phyloP scores from a whole-genome alignment of 2,329 filamentous ascomycete species.

The Graphium sp. region DNA sequence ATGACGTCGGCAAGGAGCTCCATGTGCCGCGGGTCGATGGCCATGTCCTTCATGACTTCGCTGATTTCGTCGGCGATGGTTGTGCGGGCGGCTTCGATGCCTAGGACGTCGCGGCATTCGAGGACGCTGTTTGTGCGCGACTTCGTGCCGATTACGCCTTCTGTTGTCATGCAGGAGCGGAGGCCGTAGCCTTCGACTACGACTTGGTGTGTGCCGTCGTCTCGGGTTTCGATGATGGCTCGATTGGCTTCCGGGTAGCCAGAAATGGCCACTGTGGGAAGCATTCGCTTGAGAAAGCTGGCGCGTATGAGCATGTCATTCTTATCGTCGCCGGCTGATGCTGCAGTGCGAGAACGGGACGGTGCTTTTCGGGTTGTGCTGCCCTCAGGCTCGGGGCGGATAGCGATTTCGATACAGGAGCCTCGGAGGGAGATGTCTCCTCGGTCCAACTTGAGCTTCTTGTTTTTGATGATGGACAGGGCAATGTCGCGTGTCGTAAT shows the following conservation, averaged over 20 bases:
- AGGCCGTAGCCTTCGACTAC: slow-evolving; percentile 93
- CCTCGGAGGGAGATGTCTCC: slow-evolving; percentile 45
- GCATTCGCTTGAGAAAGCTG: slow-evolving; percentile 66
- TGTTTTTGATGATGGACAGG: slow-evolving; percentile 59
- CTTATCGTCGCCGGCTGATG: slow-evolving; percentile 17
- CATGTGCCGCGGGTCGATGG: slow-evolving; percentile 96
- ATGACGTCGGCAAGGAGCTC: slow-evolving; percentile 93
- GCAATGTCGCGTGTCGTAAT: slow-evolving; percentile 59
- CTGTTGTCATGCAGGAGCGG: slow-evolving; percentile 77
- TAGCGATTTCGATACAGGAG: slow-evolving; percentile 53
- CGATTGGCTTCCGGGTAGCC: slow-evolving; percentile 76
- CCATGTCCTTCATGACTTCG: slow-evolving; percentile 83
- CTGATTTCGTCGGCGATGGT: slow-evolving; percentile 84
- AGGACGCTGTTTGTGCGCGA: slow-evolving; percentile 76
- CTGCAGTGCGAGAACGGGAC: slow-evolving; percentile 29
- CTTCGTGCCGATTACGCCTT: slow-evolving; percentile 66
- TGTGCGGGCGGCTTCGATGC: slow-evolving; percentile 81
- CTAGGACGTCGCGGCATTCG: slow-evolving; percentile 73
- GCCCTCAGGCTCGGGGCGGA: slow-evolving; percentile 38
- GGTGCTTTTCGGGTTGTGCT: too few species aligned
- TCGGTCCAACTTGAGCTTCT: slow-evolving; percentile 62
- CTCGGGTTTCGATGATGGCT: slow-evolving; percentile 75
- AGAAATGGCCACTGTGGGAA: slow-evolving; percentile 74
- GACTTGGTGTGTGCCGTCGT: slow-evolving; percentile 51
- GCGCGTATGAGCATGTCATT: slow-evolving; percentile 53